Conservation (phyloP, 257 asterid species). For the Solanum sparsipilum region DNA sequence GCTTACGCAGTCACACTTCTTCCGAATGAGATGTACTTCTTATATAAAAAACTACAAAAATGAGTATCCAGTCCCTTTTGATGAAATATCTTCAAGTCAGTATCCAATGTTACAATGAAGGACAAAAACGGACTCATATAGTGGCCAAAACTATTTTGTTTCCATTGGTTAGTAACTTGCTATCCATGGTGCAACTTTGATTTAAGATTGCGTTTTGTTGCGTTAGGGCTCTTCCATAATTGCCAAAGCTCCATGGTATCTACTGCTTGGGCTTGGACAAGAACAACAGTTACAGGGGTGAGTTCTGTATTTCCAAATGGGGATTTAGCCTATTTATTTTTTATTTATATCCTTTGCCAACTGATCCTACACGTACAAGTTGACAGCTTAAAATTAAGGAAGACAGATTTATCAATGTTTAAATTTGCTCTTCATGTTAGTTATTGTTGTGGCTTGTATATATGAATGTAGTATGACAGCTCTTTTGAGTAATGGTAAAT, state of each 20-base stretch:
- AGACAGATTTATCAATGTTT: background rate
- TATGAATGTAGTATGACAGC: background rate
- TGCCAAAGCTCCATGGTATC: no score
- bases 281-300: no score
- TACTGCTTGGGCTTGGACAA: no score
- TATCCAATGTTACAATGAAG: background rate
- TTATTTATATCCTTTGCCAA: background rate
- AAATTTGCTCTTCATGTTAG: background rate
- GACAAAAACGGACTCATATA: background rate
- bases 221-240: background rate
- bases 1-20: background rate
- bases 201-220: background rate
- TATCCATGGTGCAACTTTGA: background rate
- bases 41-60: background rate
- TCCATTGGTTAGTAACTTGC: background rate
- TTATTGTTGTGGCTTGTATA: no score
- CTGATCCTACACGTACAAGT: background rate
- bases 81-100: background rate
- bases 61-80: background rate
- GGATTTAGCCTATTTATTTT: no score
- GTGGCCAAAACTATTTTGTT: background rate
- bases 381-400: no score
- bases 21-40: background rate
- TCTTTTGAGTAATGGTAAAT: background rate
- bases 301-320: no score